Evolutionary conservation across 1,284 basidiomycete genomes (phyloP).

Genomic region (Singerocomus inundabilis): DNA sequence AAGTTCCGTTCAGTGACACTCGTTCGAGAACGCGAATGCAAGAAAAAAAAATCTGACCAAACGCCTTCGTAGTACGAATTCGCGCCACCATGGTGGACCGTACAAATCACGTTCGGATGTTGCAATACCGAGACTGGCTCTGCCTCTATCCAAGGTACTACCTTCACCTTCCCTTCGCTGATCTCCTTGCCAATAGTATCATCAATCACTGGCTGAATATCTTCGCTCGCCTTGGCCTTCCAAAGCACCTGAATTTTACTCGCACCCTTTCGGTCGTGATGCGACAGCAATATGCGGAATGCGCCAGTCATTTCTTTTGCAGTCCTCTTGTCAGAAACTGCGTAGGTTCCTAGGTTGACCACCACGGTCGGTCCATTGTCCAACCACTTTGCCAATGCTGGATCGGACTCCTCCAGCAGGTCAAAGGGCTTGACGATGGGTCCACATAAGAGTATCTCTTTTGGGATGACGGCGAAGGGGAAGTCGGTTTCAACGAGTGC

Average conservation of each 20-base stretch:
- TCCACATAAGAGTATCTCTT: constrained; percentile 2
- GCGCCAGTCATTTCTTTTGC: constrained; percentile 11
- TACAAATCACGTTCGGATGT: constrained; percentile 18
- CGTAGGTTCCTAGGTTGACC: constrained; percentile 9
- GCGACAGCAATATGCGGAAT: constrained; percentile 6
- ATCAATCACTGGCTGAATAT: neutral
- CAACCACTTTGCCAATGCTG: constrained; percentile 10
- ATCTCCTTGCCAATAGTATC: constrained; percentile 6
- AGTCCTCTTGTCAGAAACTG: neutral
- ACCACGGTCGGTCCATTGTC: constrained; percentile 14
- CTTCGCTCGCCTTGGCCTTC: constrained; percentile 3
- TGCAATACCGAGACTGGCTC: constrained; percentile 17
- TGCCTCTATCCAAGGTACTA: constrained; percentile 14
- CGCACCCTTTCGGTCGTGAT: neutral
- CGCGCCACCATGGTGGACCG: constrained; percentile 21
- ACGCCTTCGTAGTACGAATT: constrained; percentile 22
- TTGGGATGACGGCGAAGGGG: neutral
- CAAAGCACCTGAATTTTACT: constrained; percentile 7
- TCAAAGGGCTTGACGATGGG: constrained; percentile 14
- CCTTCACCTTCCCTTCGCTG: constrained; percentile 1
- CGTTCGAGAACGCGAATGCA: neutral
- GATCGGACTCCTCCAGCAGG: constrained; percentile 6
- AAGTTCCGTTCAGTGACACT: no score
- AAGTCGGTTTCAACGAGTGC: constrained; percentile 4
- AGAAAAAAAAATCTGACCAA: constrained; percentile 9